Evolutionary conservation across 1,284 basidiomycete genomes (phyloP).

Genomic region (Lentinula novae-zelandiae): DNA sequence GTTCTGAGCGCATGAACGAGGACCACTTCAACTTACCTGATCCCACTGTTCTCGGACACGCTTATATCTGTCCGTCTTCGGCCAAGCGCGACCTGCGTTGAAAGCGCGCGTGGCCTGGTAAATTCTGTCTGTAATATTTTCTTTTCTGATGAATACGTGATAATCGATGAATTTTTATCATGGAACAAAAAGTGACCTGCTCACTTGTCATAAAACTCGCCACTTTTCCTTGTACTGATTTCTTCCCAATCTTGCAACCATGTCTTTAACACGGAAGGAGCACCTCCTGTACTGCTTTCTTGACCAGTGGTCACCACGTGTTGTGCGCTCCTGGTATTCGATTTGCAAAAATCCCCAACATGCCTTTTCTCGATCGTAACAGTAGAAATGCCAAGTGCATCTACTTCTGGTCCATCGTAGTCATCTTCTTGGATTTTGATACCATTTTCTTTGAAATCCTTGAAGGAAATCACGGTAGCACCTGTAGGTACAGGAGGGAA

Average conservation of each 20-base stretch:
- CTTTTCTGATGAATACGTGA: not conserved
- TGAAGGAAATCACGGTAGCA: slow-evolving; percentile 56
- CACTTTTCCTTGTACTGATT: not conserved
- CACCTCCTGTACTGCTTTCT: not conserved
- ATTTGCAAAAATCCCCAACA: slow-evolving; percentile 44
- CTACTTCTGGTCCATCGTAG: slow-evolving; percentile 46
- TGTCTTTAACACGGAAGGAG: not conserved
- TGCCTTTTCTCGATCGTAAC: slow-evolving; percentile 52
- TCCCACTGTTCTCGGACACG: slow-evolving; percentile 12
- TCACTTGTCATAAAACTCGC: not conserved
- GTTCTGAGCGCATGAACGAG: not conserved
- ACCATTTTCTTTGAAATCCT: slow-evolving; percentile 55
- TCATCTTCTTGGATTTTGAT: slow-evolving; percentile 28
- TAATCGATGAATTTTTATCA: not conserved
- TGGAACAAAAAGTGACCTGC: not conserved
- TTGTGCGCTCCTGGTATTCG: slow-evolving; percentile 23
- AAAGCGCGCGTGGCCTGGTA: slow-evolving; percentile 4
- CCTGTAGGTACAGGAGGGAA: slow-evolving; percentile 52
- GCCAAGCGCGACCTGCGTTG: not conserved
- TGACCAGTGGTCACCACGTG: not conserved
- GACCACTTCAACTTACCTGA: slow-evolving; percentile 9
- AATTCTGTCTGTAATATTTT: not conserved
- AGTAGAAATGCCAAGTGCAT: slow-evolving; percentile 65
- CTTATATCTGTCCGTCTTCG: not conserved
- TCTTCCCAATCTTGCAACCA: not conserved